phyloP scores from a whole-genome alignment of 805 yeast genomes.

The Saccharomycopsis lassenensis region DNA sequence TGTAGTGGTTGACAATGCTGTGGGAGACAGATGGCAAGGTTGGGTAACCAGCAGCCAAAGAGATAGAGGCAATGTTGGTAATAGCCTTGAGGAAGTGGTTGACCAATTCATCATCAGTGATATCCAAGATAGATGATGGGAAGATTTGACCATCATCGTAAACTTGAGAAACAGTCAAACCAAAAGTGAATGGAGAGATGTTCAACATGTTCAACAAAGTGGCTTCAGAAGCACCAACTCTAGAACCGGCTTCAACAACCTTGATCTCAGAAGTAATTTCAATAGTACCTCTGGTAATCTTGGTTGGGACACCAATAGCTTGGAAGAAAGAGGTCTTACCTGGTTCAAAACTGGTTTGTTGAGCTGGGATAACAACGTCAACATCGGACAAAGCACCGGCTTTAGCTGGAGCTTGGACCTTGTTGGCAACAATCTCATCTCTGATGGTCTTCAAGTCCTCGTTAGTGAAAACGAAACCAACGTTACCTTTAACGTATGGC shows the following conservation, averaged over 20 bases:
- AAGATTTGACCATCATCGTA: slow-evolving; percentile 98
- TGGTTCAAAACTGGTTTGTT: slow-evolving; percentile 99
- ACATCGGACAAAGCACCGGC: slow-evolving; percentile 99
- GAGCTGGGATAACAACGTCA: slow-evolving; percentile 97
- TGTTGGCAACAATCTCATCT: slow-evolving; percentile 79
- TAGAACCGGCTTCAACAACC: slow-evolving; percentile 77
- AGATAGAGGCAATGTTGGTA: slow-evolving; percentile 87
- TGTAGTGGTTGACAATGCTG: slow-evolving; percentile 98
- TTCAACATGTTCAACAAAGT: slow-evolving; percentile 96
- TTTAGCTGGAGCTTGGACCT: slow-evolving; percentile 99
- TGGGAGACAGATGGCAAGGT: slow-evolving; percentile 99
- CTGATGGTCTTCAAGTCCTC: slow-evolving; percentile 84
- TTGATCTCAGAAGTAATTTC: slow-evolving; percentile 96
- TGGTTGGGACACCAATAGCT: slow-evolving; percentile 99
- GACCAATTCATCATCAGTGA: slow-evolving; percentile 94
- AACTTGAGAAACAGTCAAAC: slow-evolving; percentile 93
- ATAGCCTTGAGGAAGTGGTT: slow-evolving; percentile 87
- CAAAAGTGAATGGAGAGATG: slow-evolving; percentile 99
- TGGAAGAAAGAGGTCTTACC: slow-evolving; percentile 99
- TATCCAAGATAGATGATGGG: slow-evolving; percentile 94
- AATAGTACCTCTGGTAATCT: slow-evolving; percentile 99
- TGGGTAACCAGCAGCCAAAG: slow-evolving; percentile 98
- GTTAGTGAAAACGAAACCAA: slow-evolving; percentile 99
- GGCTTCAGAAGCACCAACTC: slow-evolving; percentile 99
- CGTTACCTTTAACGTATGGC: slow-evolving; percentile 95